Base-by-base conservation (phyloP, 1,284 basidiomycete species). In the Albatrellus sp. region DNA sequence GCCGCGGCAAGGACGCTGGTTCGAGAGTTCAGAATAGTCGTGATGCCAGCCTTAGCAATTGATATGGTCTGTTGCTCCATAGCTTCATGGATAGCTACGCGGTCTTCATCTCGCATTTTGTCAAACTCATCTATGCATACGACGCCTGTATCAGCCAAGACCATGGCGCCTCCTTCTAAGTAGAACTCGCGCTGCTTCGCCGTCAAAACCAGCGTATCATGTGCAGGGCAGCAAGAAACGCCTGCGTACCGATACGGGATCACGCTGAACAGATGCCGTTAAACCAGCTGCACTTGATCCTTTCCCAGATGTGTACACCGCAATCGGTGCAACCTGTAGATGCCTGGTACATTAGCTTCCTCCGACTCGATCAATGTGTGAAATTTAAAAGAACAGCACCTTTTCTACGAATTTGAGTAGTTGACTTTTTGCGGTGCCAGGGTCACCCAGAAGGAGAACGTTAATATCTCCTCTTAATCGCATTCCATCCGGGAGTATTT, bases 1-100 rank as follows among this genome's bases (percentile, higher is more conserved):
- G 96, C 96, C 2, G 96, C 96, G 1, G 96, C 96, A 24, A 99
- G 73, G 6, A 99, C 94, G 50, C 89, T 92, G 0, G 96, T 98
- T 40, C 96, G 72, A 2, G 91, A 94, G 65, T 98, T 98, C 34
- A 99, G 70, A 19, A 98, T 91, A 0, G 96, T 99, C 0, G 96
- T 98, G 53, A 99, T 99, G 52, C 96, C 96, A 2, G 96, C 96
- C 64, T 99, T 99, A 31, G 94, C 94, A 53, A 99, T 98, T 2
- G 96, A 98, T 54, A 99, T 98, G 0, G 94, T 99, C 61, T 99
- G 94, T 60, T 99, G 94, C 59, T 99, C 94, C 94, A 99, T 99
- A 13, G 94, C 96, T 66, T 98, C 96, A 66, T 98, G 96, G 50
- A 98, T 98, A 0, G 96, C 96, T 2, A 98, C 96, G 48, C 96